These are phyloP conservation scores for Vigna unguiculata DNA, from an alignment of 306 rosid species.

Conservation along the genomic window DNA sequence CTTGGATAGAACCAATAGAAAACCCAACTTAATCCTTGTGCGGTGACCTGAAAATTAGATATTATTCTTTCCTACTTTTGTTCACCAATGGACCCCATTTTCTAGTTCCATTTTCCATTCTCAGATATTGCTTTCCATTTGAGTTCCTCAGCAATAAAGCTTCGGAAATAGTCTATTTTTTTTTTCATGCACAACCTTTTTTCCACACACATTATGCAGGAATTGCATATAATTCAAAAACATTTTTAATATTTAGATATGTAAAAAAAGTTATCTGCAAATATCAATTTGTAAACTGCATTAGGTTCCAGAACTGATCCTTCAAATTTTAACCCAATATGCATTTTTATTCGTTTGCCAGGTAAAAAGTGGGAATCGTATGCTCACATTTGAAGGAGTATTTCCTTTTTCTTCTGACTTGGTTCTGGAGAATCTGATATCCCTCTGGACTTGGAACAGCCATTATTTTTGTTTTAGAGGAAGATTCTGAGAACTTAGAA, in stretches of 20 bases:
- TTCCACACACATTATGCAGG: constrained; percentile 35
- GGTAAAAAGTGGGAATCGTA: constrained; percentile 79
- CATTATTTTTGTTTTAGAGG: constrained; percentile 50
- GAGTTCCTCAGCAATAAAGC: constrained; percentile 44
- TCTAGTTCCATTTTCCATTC: constrained; percentile 54
- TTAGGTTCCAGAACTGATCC: constrained; percentile 73
- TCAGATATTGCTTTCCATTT: constrained; percentile 48
- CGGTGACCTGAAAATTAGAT: constrained; percentile 66
- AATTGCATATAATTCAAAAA: constrained; percentile 36
- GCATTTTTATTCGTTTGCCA: constrained; percentile 62
- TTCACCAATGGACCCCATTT: constrained; percentile 55
- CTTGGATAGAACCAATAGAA: constrained; percentile 61
- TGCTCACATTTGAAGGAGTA: constrained; percentile 61
- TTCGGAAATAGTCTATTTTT: neutral
- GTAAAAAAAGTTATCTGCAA: constrained; percentile 32
- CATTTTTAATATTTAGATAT: constrained; percentile 19
- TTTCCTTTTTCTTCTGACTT: constrained; percentile 43
- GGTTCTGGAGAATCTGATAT: constrained; percentile 59
- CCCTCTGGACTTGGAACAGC: constrained; percentile 62
- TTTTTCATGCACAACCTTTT: constrained; percentile 31
- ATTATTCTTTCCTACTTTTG: constrained; percentile 68
- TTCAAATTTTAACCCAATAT: constrained; percentile 45
- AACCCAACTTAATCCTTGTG: constrained; percentile 51
- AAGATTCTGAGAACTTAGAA: constrained; percentile 61
- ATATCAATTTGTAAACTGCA: constrained; percentile 57